These are phyloP conservation scores for Pseudotulostoma volvatum DNA, from an alignment of 495 filamentous ascomycete genomes.

Conservation along the genomic window DNA sequence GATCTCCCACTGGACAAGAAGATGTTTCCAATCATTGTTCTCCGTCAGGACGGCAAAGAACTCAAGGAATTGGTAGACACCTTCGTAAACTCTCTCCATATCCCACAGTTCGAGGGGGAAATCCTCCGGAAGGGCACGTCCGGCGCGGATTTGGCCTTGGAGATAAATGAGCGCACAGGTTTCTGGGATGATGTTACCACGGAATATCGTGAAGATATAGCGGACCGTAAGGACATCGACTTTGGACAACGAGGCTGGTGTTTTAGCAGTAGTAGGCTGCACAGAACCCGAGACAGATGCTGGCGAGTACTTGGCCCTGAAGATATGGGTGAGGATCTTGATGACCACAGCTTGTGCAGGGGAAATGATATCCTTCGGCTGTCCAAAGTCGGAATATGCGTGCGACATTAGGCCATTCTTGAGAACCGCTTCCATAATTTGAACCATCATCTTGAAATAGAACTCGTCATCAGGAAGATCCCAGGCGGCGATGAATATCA, in stretches of 20 bases:
- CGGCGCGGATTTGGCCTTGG: slow-evolving; percentile 72
- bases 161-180: slow-evolving; percentile 84
- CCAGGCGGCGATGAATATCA: slow-evolving; percentile 95
- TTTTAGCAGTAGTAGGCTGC: slow-evolving; percentile 21
- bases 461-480: slow-evolving; percentile 79
- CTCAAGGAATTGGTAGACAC: slow-evolving; percentile 81
- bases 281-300: slow-evolving; percentile 29
- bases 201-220: slow-evolving; percentile 82
- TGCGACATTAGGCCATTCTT: slow-evolving; percentile 76
- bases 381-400: slow-evolving; percentile 76
- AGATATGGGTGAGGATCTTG: slow-evolving; percentile 76
- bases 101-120: slow-evolving; percentile 94
- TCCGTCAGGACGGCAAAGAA: slow-evolving; percentile 87
- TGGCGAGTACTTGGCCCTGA: slow-evolving; percentile 50
- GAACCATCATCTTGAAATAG: slow-evolving; percentile 88
- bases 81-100: slow-evolving; percentile 82
- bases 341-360: slow-evolving; percentile 86
- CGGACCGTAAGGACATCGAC: slow-evolving; percentile 58
- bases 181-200: slow-evolving; percentile 78
- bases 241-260: slow-evolving; percentile 23
- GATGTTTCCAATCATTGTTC: slow-evolving; percentile 45
- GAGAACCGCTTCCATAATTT: slow-evolving; percentile 85
- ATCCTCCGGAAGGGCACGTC: slow-evolving; percentile 49
- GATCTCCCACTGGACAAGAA: slow-evolving; percentile 79
- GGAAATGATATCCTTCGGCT: slow-evolving; percentile 88